Evolutionary conservation across 163 green algal genomes (phyloP), one percentile per base, ranked within the genome.

Genomic region (Volvox carteri): DNA sequence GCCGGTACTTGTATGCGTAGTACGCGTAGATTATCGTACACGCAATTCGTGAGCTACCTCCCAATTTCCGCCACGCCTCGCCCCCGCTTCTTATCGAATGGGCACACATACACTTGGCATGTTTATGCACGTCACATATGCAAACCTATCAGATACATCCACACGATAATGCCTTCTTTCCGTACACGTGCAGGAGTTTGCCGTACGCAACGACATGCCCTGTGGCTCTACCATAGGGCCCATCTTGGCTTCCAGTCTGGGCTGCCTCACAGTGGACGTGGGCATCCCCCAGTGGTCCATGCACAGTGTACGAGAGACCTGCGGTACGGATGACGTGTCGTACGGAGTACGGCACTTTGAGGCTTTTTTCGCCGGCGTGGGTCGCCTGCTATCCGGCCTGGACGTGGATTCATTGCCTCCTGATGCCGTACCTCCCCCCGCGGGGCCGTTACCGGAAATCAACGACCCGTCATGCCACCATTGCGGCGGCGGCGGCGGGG

Each of bases 171-270:
- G n/a, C n/a, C n/a, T n/a, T n/a, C n/a, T n/a, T n/a, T n/a, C n/a
- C n/a, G n/a, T n/a, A n/a, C n/a, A n/a, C n/a, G n/a, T n/a, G n/a
- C 65, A 75, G 86, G 86, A 98, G 83, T 99, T 99, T 92, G 94
- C 94, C 19, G 97, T 99, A 42, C 94, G 97, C 75, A 98, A 97
- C 84, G 98, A 99, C 96, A 98, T 98, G 96, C 96, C 95, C 1
- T 99, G 98, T 92, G 98, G 98, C 48, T 97, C 91, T 84, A 99
- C 98, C 25, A 99, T 99, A 77, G 96, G 96, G 5, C 96, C 96
- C 65, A 98, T 98, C 90, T 88, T 98, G 18, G 87, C 95, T 4
- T 92, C 94, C 21, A 93, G 86, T 78, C 91, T 96, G n/a, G 89
- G 89, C 41, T 97, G 98, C 91, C 93, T 96, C 39, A 99, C 97